Percentiles rank a stretch among this genome's conserved stretches.
phyloP scores from a whole-genome alignment of 306 rosid genomes.

The Quercus mongolica region DNA sequence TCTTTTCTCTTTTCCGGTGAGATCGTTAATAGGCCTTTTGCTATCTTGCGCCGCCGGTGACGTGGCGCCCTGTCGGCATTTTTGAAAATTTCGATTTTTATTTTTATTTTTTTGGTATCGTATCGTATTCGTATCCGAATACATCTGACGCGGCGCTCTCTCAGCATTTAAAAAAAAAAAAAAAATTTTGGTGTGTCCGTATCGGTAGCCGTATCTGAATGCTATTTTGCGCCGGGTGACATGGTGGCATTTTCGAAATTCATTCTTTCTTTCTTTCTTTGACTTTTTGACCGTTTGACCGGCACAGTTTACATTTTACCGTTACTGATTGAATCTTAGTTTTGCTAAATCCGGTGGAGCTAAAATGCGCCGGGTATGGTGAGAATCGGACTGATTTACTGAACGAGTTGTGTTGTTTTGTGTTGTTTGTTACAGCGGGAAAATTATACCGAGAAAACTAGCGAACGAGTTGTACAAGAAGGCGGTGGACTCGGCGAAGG shows the following conservation, averaged over 20 bases:
- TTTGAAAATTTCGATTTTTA: too few relatives aligned
- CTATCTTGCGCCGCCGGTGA: background rate
- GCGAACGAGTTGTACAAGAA: constrained; percentile 82
- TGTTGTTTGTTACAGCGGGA: constrained; percentile 52
- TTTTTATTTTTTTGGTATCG: too few relatives aligned
- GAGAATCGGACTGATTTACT: background rate
- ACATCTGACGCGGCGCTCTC: background rate
- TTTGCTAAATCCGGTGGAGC: background rate
- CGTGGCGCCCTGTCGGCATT: background rate
- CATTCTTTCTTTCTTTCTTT: too few relatives aligned
- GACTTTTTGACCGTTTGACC: too few relatives aligned
- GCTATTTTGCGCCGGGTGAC: too few relatives aligned
- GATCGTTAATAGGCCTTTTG: background rate
- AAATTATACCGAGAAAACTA: constrained; percentile 75
- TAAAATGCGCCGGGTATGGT: background rate
- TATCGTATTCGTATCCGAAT: too few relatives aligned
- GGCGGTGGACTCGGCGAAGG: constrained; percentile 83
- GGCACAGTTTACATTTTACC: too few relatives aligned
- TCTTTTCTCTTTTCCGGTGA: background rate
- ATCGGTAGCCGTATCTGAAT: too few relatives aligned
- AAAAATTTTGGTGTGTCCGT: too few relatives aligned
- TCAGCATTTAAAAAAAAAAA: too few relatives aligned
- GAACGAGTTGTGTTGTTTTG: background rate
- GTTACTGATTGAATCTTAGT: too few relatives aligned
- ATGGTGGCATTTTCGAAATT: too few relatives aligned